Percentiles rank a stretch among this genome's conserved stretches.
Evolutionary conservation across 2,329 filamentous ascomycete genomes (phyloP).

Genomic region (Fusarium sp.): DNA sequence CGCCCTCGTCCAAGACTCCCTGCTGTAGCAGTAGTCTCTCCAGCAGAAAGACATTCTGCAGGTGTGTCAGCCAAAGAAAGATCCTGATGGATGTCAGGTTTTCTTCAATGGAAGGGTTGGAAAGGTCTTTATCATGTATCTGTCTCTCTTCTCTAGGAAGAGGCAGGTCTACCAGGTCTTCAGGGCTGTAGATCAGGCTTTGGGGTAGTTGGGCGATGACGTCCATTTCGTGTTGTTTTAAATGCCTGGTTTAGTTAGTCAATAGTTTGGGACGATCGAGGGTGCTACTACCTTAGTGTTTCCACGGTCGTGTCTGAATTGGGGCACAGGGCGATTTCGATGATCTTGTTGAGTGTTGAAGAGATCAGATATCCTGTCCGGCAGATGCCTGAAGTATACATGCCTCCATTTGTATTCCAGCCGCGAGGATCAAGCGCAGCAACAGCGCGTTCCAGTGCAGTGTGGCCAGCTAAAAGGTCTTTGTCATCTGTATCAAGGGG

Average conservation of each 20-base stretch:
- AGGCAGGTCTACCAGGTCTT: conserved; percentile 41
- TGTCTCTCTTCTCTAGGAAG: background rate
- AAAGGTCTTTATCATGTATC: conserved; percentile 13
- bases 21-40: conserved; percentile 64
- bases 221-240: conserved; percentile 25
- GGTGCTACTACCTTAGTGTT: conserved; percentile 31
- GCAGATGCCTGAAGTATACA: conserved; percentile 56
- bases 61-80: conserved; percentile 58
- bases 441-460: conserved; percentile 32
- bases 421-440: conserved; percentile 56
- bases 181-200: conserved; percentile 51
- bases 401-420: conserved; percentile 59
- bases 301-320: conserved; percentile 23
- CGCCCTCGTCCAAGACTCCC: conserved; percentile 49
- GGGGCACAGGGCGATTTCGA: no score
- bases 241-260: conserved; percentile 47
- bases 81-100: conserved; percentile 44
- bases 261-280: fast-evolving
- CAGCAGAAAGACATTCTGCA: conserved; percentile 67
- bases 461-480: conserved; percentile 55
- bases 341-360: no score
- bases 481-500: conserved; percentile 47
- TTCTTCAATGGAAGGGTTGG: no score
- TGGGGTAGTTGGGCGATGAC: conserved; percentile 49
- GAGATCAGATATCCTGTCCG: conserved; percentile 46